Conservation (phyloP, 2,329 filamentous ascomycete species). For the Cryphonectria nitschkei region DNA sequence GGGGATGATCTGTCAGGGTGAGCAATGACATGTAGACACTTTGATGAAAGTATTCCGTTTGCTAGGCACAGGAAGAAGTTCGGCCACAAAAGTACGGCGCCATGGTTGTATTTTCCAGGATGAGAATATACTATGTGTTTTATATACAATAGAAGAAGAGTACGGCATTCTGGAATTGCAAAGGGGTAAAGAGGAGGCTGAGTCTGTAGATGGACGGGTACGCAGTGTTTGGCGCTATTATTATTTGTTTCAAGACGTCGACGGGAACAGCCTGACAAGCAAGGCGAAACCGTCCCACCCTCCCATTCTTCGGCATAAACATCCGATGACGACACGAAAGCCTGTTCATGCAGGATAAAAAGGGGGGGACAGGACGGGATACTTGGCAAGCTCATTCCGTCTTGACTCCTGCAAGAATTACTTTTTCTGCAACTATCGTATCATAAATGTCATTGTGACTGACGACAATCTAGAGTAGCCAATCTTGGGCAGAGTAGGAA, state of each 20-base stretch:
- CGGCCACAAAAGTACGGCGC: neutral
- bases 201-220: neutral
- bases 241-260: conserved; percentile 1
- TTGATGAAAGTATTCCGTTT: too few species aligned
- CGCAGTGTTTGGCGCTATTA: neutral
- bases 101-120: too few species aligned
- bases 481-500: neutral
- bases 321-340: neutral
- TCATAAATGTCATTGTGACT: neutral
- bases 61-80: neutral
- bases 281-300: neutral
- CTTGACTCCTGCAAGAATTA: neutral
- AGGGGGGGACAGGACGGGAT: too few species aligned
- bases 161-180: neutral
- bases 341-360: neutral
- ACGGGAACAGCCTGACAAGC: neutral
- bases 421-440: neutral
- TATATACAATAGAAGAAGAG: neutral
- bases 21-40: neutral
- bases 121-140: neutral
- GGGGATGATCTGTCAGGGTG: neutral
- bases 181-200: neutral
- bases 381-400: neutral
- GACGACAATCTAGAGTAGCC: neutral
- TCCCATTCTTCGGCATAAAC: conserved; percentile 8